A percentile compares a stretch with the other conserved stretches of the same genome.
Conservation (phyloP, 2,329 filamentous ascomycete genomes). For the Diaporthe longicolla region DNA sequence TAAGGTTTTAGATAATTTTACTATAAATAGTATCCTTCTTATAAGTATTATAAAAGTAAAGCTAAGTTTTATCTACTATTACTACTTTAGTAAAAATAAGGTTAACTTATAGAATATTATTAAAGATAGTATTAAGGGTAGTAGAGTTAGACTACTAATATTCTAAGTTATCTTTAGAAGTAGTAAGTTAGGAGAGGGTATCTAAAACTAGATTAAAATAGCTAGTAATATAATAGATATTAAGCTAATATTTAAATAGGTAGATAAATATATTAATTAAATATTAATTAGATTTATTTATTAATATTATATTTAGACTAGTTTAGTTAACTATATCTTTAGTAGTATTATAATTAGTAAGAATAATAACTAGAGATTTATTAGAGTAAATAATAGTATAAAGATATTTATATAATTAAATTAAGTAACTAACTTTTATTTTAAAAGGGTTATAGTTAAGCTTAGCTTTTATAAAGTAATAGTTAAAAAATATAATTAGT, state of each 20-base stretch:
- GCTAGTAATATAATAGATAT: not conserved
- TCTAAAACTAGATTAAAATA: not conserved
- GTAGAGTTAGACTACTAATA: no score
- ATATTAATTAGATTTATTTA: not conserved
- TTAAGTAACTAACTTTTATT: no score
- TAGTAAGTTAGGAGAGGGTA: not conserved
- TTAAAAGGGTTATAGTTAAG: no score
- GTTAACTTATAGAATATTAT: not conserved
- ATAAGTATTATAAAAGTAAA: not conserved
- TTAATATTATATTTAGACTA: not conserved
- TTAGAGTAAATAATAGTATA: no score
- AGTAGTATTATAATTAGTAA: no score
- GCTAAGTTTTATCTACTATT: not conserved
- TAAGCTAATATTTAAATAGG: not conserved
- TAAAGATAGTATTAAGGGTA: not conserved
- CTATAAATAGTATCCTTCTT: not conserved
- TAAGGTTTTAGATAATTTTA: not conserved
- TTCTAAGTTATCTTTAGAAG: not conserved
- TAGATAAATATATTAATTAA: not conserved
- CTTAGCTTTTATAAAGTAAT: no score
- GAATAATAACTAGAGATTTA: not conserved
- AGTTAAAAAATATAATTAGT: no score
- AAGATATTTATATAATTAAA: not conserved
- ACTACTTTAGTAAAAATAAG: not conserved
- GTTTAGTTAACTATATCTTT: not conserved